Base-by-base conservation (phyloP, 495 filamentous ascomycete species). In the Podospora pseudoanserina region DNA sequence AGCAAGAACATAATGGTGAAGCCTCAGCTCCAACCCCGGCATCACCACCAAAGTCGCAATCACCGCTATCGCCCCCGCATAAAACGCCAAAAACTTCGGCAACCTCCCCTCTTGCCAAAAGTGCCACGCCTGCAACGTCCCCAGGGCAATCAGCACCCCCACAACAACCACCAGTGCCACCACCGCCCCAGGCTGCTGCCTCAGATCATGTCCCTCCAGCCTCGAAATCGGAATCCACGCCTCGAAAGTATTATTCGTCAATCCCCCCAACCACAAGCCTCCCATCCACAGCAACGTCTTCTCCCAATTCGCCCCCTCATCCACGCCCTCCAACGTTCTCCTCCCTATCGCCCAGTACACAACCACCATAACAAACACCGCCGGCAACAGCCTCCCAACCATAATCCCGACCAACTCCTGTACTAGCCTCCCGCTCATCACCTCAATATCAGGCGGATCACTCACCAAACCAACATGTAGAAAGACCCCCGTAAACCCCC, bases 1-100 rank as follows among this genome's bases (percentile, higher is more conserved):
- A 19, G 91, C 93, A 7, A 99, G 84, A 72, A 98, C 90, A 71
- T 99, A 98, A 75, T 99, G 95, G 73, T 98, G 96, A 66, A 98
- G 93, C 13, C 95, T 86, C 61, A 99, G 85, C 60, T 86, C 90
- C n/a, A 96, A 88, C n/a, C 86, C 86, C 0, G 95, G 93, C 13
- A 97, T 79, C 0, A 87, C 83, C 0, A 93, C 81, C 56, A 91
- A 83, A 66, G 92, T 78, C 59, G 91, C 63, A 19, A 92, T 84
- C 0, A 81, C 78, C 0, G 79, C 73, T 63, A 89, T 83, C 30
- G 91, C 82, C 11, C 86, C 70, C 3, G 73, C 75, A 73, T 98
- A 99, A 9, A 97, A 80, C 60, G 86, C 86, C 16, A 96, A 80
- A 72, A 91, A 93, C 18, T 79, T 80, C 1, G 89, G 84, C 59